Base-by-base conservation (phyloP, 2,329 filamentous ascomycete genomes). In the Paecilomyces niveus region DNA sequence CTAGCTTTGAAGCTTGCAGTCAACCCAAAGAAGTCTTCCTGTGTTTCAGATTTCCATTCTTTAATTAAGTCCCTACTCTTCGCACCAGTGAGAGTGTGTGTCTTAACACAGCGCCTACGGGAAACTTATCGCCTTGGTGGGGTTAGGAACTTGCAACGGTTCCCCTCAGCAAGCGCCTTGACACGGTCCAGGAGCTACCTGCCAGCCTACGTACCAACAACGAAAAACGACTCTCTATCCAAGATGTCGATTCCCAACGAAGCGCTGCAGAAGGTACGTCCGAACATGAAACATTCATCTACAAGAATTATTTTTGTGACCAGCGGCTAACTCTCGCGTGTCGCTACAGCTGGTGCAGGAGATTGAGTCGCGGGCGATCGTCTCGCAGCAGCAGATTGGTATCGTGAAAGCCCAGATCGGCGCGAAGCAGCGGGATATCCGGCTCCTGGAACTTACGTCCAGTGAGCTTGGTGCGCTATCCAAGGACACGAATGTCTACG, bases 341-440 rank as follows among this genome's bases (percentile, higher is more conserved):
- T 22, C 5, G 22, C 11, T 29, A 57, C 64, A 97, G 93, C 82
- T 97, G 62, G 85, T 96, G 68, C 89, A 90, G 75, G 94, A 97
- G 78, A 97, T 97, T 69, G 92, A 97, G 78, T 86, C 88, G 64
- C 94, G 96, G 74, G 92, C 92, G 13, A 79, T 90, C 49, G 87
- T 88, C 62, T 90, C 94, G 15, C 91, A 96, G 76, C 92, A 97
- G 77, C 92, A 97, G 76, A 93, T 97, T 70, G 84, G 85, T 64
- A 83, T 96, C 59, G 90, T 93, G 62, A 89, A 89, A 68, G 85
- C 89, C 10, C 92, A 97, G 74, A 89, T 96, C 65, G 83, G 86
- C 7, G 82, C 86, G 60, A 96, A 96, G 77, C 90, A 93, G 74
- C 86, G 92, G 59, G 93, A 97, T 72, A 87, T 89, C 70, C 90